Base-by-base conservation (phyloP, 306 rosid genomes). In the Clitoria ternatea region DNA sequence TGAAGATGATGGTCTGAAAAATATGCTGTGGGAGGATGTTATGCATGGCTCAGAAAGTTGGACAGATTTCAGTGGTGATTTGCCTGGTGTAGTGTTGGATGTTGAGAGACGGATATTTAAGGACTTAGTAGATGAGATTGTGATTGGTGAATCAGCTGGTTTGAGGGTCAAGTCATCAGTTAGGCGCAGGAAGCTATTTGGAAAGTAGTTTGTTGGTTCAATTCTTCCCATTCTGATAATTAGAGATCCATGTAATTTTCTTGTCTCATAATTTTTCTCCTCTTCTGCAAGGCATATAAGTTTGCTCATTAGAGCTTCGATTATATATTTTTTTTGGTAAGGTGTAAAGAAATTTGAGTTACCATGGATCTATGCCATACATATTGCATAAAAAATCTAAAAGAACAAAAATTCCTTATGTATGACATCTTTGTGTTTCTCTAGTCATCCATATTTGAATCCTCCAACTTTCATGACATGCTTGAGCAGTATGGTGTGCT, bases 51-150 rank as follows among this genome's bases (percentile, higher is more conserved):
- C 93, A 0, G 89, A 71, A 49, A 79, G 80, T 60, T 90, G 96
- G 96, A 84, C 69, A 13, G 84, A 78, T 62, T 93, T 85, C 78
- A 71, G 43, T 35, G 83, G 81, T 48, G 91, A 90, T 14, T 30
- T 83, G 27, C 84, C 97, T 6, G 90, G 84, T 24, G 37, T 77
- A 7, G 96, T 88, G 53, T 80, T 93, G 69, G 94, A 90, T 35
- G 79, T 87, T 53, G 98, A 93, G 81, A 77, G 96, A 43, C 71
- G 71, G 49, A 80, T 93, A 52, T 93, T 93, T 53, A 93, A 93
- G 89, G 93, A 93, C 73, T 74, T 93, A 48, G 85, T 93, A 43
- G 83, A 82, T 18, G 98, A 93, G 72, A 59, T 93, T 43, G 83
- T 90, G 73, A 69, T 79, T 15, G 96, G 96, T 6, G 94, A 85